Percentiles rank a stretch among this genome's conserved stretches.
phyloP scores from a whole-genome alignment of 495 filamentous ascomycete species.

The Podospora fimiseda region DNA sequence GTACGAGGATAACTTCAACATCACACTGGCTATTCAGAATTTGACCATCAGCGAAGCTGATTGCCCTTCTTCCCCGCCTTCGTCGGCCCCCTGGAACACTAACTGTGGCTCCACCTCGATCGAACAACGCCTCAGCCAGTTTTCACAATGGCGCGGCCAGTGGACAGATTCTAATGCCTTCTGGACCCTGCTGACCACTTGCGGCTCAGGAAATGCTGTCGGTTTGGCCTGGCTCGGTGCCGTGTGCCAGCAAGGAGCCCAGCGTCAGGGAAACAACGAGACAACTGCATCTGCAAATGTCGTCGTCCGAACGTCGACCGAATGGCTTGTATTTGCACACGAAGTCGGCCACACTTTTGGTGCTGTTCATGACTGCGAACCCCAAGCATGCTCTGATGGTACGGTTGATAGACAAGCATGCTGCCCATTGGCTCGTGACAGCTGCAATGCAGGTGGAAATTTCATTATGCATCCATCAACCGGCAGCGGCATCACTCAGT shows the following conservation, averaged over 20 bases:
- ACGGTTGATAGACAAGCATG: conserved; percentile 67
- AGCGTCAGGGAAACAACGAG: conserved; percentile 45
- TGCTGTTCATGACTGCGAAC: conserved; percentile 86
- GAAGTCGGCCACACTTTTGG: conserved; percentile 95
- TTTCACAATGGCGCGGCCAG: conserved; percentile 79
- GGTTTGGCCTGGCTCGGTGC: conserved; percentile 92
- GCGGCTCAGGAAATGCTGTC: conserved; percentile 78
- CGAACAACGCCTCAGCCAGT: conserved; percentile 73
- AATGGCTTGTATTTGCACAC: conserved; percentile 97
- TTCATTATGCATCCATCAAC: conserved; percentile 98
- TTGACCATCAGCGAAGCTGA: conserved; percentile 62
- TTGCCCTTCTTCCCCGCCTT: conserved; percentile 61
- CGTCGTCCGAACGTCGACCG: conserved; percentile 71
- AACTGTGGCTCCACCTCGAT: conserved; percentile 62
- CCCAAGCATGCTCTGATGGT: conserved; percentile 55
- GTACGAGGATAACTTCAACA: conserved; percentile 88
- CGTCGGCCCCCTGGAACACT: conserved; percentile 73
- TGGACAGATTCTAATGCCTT: conserved; percentile 73
- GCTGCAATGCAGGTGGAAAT: conserved; percentile 66
- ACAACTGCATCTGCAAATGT: conserved; percentile 83
- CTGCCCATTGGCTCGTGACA: conserved; percentile 65
- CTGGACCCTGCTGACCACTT: conserved; percentile 88
- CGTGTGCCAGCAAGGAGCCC: conserved; percentile 61
- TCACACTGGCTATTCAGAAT: conserved; percentile 82
- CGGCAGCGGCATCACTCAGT: conserved; percentile 58